Percentiles rank a stretch among this genome's conserved stretches.
Evolutionary conservation across 306 rosid genomes (phyloP).

Genomic region (Trifolium dubium): DNA sequence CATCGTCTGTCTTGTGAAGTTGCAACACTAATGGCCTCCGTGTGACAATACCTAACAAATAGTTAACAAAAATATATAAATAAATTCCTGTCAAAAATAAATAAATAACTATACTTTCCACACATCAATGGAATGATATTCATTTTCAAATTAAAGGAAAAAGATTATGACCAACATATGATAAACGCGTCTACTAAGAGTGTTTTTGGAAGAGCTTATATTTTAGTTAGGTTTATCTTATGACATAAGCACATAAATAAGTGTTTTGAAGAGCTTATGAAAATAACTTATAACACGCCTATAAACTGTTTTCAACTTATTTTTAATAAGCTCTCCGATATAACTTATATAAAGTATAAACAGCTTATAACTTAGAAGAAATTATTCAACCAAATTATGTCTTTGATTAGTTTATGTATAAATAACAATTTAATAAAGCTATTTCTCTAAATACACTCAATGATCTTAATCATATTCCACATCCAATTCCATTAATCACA

Average conservation of each 20-base stretch:
- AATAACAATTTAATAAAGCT: not conserved
- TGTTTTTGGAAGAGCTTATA: too few species aligned
- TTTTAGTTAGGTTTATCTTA: too few species aligned
- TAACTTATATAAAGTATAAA: not conserved
- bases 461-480: not conserved
- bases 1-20: slow-evolving; percentile 81
- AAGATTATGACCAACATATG: not conserved
- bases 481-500: not conserved
- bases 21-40: slow-evolving; percentile 94
- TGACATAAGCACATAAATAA: not conserved
- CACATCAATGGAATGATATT: slow-evolving; percentile 5
- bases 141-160: not conserved
- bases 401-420: not conserved
- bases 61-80: slow-evolving; percentile 33
- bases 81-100: not conserved
- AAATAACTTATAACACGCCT: not conserved
- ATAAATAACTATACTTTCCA: too few species aligned
- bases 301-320: not conserved
- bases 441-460: not conserved
- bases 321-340: not conserved
- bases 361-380: not conserved
- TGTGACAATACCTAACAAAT: slow-evolving; percentile 84
- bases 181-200: not conserved
- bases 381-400: not conserved
- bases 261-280: not conserved